phyloP scores from a whole-genome alignment of 805 yeast genomes.

The Teunomyces barrocoloradensis region DNA sequence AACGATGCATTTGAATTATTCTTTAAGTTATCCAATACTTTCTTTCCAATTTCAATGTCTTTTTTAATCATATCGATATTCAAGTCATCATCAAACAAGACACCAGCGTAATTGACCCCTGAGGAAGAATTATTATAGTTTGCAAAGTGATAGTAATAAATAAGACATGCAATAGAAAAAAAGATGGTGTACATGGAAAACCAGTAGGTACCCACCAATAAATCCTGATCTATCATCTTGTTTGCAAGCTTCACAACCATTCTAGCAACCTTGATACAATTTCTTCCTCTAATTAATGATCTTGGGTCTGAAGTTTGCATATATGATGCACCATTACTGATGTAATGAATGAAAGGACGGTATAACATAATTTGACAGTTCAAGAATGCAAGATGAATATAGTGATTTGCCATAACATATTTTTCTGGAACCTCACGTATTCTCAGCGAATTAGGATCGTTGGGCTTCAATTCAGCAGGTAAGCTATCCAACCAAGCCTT shows the following conservation, averaged over 20 bases:
- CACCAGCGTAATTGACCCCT: slow-evolving; percentile 44
- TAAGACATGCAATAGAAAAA: slow-evolving; percentile 82
- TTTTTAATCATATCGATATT: slow-evolving; percentile 53
- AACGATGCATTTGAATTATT: slow-evolving; percentile 75
- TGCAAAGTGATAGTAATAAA: slow-evolving; percentile 68
- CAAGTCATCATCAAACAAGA: slow-evolving; percentile 44
- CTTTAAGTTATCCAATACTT: slow-evolving; percentile 66
- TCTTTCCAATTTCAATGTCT: slow-evolving; percentile 82
- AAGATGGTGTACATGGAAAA: slow-evolving; percentile 86
- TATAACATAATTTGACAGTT: slow-evolving; percentile 80
- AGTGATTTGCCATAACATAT: slow-evolving; percentile 70
- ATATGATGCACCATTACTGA: slow-evolving; percentile 49
- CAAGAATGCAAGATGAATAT: slow-evolving; percentile 66
- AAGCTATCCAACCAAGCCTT: slow-evolving; percentile 68
- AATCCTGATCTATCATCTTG: slow-evolving; percentile 69
- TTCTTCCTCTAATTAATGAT: slow-evolving; percentile 71
- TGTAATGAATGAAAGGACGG: slow-evolving; percentile 84
- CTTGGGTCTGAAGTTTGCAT: slow-evolving; percentile 46
- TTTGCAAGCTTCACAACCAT: slow-evolving; percentile 78
- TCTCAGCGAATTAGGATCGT: slow-evolving; percentile 47
- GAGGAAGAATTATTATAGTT: slow-evolving; percentile 25
- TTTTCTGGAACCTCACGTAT: slow-evolving; percentile 41
- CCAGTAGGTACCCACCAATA: slow-evolving; percentile 87
- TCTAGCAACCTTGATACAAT: slow-evolving; percentile 81
- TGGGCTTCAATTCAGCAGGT: slow-evolving; percentile 71